These are phyloP conservation scores for Cocos nucifera DNA, from an alignment of 176 grass and related monocot species.

Conservation along the genomic window DNA sequence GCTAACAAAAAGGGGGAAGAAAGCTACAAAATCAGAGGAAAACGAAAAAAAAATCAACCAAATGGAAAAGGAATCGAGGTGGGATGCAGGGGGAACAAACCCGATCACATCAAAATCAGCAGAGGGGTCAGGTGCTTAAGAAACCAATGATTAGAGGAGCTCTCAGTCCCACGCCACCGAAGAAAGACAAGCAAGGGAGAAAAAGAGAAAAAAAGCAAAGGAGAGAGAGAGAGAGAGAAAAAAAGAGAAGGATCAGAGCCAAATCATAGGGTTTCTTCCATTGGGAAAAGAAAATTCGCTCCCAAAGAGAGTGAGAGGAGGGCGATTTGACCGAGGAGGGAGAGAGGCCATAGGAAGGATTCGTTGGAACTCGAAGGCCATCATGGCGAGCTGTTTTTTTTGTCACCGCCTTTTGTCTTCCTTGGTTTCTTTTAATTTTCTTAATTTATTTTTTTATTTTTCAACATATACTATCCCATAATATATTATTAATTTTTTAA, in stretches of 20 bases:
- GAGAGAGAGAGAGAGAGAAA: conserved; percentile 6
- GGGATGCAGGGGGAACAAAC: conserved; percentile 26
- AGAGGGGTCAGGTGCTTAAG: conserved; percentile 17
- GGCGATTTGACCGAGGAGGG: conserved; percentile 57
- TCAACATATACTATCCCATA: too few relatives aligned
- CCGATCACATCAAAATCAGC: conserved; percentile 1
- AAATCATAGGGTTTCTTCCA: conserved; percentile 32
- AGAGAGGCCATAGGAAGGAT: conserved; percentile 25
- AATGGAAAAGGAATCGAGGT: neutral
- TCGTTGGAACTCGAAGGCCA: conserved; percentile 25
- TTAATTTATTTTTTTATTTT: neutral
- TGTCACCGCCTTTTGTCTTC: conserved; percentile 3
- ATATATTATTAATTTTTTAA: too few relatives aligned
- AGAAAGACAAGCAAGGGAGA: conserved; percentile 18
- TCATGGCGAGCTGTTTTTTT: conserved; percentile 28
- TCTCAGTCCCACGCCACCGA: conserved; percentile 20
- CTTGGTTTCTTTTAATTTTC: neutral
- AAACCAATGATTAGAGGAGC: conserved; percentile 38
- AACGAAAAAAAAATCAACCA: too few relatives aligned
- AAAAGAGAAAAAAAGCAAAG: conserved; percentile 4
- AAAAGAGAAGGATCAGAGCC: conserved; percentile 28
- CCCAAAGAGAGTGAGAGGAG: conserved; percentile 26
- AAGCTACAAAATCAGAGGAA: too few relatives aligned
- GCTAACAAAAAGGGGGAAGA: too few relatives aligned
- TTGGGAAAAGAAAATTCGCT: conserved; percentile 26